These are phyloP conservation scores for Aureobasidium subglaciale DNA, from an alignment of 2,329 filamentous ascomycete species.

Conservation along the genomic window DNA sequence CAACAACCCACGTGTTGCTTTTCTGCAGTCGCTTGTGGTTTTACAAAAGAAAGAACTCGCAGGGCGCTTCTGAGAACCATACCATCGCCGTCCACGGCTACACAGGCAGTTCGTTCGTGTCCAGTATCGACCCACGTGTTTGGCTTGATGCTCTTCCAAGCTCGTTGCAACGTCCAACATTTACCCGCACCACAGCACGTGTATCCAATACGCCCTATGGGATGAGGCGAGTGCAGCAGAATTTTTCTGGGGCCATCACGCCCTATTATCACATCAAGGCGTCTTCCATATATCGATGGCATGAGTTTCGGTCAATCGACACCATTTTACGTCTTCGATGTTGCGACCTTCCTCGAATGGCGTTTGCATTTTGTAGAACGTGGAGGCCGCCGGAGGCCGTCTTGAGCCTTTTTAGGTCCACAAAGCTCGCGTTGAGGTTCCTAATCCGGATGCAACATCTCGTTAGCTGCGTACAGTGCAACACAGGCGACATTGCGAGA, in stretches of 20 bases:
- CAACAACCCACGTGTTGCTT: too few relatives aligned
- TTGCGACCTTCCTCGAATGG: background rate
- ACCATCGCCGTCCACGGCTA: background rate
- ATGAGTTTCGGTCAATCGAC: background rate
- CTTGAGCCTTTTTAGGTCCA: background rate
- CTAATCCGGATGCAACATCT: constrained; percentile 6
- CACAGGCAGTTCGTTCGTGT: too few relatives aligned
- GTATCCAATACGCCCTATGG: background rate
- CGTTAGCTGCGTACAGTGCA: background rate
- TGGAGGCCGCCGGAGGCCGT: constrained; percentile 8
- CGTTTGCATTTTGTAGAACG: background rate
- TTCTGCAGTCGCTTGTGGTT: background rate
- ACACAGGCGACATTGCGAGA: background rate
- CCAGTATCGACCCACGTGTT: background rate
- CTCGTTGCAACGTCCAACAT: background rate
- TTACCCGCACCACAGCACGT: background rate
- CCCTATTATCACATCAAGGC: constrained; percentile 1
- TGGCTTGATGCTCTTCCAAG: background rate
- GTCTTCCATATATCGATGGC: background rate
- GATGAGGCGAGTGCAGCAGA: background rate
- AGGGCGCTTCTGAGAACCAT: background rate
- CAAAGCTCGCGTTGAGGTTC: background rate
- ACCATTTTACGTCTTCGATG: background rate
- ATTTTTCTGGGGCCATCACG: background rate
- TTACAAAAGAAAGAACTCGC: too few relatives aligned